phyloP scores from a whole-genome alignment of 768 basidiomycete genomes.

The Lactarius vividus region DNA sequence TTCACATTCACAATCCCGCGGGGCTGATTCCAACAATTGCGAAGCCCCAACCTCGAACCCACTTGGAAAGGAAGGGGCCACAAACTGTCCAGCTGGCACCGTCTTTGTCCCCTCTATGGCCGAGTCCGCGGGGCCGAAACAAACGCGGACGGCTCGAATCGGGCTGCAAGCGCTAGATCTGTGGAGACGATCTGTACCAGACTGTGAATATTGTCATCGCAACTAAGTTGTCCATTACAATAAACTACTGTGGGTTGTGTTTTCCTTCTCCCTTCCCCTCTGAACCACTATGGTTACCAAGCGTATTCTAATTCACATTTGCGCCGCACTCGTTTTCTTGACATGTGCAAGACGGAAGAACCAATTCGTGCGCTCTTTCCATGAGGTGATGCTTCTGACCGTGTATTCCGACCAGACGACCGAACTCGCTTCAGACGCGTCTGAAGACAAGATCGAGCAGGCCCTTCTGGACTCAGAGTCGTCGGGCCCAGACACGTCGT shows the following conservation, averaged over 20 bases:
- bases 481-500: background rate
- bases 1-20: background rate
- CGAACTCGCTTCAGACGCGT: background rate
- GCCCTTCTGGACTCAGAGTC: background rate
- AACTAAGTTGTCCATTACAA: background rate
- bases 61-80: background rate
- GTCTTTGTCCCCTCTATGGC: background rate
- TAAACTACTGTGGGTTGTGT: background rate
- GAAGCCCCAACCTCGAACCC: background rate
- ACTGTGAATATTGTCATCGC: background rate
- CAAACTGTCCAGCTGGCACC: background rate
- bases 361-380: constrained; percentile 8
- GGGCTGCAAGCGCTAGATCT: background rate
- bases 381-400: constrained; percentile 4
- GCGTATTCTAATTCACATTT: background rate
- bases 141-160: background rate
- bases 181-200: background rate
- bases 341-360: background rate
- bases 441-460: background rate
- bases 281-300: background rate
- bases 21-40: background rate
- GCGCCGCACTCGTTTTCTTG: background rate
- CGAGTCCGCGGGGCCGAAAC: background rate
- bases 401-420: background rate
- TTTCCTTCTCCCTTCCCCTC: background rate